Percentiles rank a stretch among this genome's conserved stretches.
Conservation (phyloP, 331 rosid genomes). For the Malus hybrid region DNA sequence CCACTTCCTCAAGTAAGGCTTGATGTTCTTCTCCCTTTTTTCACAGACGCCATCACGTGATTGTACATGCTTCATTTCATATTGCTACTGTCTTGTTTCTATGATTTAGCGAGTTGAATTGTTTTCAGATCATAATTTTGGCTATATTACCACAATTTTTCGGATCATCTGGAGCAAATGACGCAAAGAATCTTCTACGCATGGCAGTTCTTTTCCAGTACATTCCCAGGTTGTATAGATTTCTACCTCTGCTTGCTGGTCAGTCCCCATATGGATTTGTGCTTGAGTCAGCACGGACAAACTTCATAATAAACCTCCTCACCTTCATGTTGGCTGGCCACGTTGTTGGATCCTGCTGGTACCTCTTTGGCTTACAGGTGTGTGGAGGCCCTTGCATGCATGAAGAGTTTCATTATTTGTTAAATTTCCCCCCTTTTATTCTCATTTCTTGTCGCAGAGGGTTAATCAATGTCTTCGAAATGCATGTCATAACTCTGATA, state of each 20-base stretch:
- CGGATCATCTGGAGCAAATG: slow-evolving; percentile 61
- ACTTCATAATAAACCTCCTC: slow-evolving; percentile 68
- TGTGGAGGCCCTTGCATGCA: background rate
- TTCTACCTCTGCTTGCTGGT: slow-evolving; percentile 62
- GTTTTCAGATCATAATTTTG: slow-evolving; percentile 51
- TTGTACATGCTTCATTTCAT: background rate
- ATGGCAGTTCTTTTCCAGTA: slow-evolving; percentile 56
- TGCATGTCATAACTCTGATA: slow-evolving; percentile 27
- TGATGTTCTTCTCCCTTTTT: background rate
- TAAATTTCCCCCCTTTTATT: slow-evolving; percentile 1
- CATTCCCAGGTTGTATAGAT: slow-evolving; percentile 61
- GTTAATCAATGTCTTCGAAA: slow-evolving; percentile 74
- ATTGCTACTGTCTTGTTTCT: background rate
- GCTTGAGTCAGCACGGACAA: slow-evolving; percentile 85
- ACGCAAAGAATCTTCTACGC: slow-evolving; percentile 68
- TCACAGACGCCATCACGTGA: too few relatives aligned
- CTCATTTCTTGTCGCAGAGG: slow-evolving; percentile 40
- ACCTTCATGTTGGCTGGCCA: slow-evolving; percentile 70
- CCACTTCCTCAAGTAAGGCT: slow-evolving; percentile 79
- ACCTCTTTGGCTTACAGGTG: slow-evolving; percentile 85
- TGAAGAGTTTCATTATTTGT: background rate
- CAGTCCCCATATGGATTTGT: slow-evolving; percentile 70
- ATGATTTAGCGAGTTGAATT: background rate
- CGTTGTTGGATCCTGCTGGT: slow-evolving; percentile 77
- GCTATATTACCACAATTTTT: slow-evolving; percentile 35